phyloP scores from a whole-genome alignment of 192 early-diverging fungal genomes.

The Coemansia biformis region DNA sequence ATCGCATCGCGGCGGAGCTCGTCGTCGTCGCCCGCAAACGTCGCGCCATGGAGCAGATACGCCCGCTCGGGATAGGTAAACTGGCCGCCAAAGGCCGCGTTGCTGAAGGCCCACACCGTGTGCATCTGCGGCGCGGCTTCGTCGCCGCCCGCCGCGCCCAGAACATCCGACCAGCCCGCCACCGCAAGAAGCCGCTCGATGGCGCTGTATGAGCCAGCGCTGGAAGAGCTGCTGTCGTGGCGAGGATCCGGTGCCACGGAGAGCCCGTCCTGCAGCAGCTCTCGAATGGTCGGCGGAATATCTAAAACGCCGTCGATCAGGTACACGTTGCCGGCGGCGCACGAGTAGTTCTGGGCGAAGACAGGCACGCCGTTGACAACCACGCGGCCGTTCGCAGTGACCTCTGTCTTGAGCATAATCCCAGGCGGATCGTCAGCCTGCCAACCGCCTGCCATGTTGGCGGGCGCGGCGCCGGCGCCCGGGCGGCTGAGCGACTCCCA shows the following conservation, averaged over 20 bases:
- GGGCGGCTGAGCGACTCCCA: conserved; percentile 40
- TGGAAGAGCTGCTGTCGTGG: neutral
- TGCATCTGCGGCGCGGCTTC: conserved; percentile 15
- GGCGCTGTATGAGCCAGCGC: conserved; percentile 15
- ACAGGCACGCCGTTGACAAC: conserved; percentile 34
- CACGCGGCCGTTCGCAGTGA: conserved; percentile 9
- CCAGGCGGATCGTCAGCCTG: conserved; percentile 5
- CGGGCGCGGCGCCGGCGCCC: neutral
- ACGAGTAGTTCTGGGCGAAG: conserved; percentile 23
- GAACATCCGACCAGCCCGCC: conserved; percentile 32
- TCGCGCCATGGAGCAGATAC: conserved; percentile 36
- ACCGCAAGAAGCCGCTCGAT: conserved; percentile 27
- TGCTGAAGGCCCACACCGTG: conserved; percentile 46
- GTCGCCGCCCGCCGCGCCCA: conserved; percentile 3
- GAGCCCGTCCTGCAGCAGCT: conserved; percentile 12
- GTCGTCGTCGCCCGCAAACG: conserved; percentile 35
- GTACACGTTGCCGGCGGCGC: conserved; percentile 34
- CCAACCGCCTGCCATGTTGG: neutral
- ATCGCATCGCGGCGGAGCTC: conserved; percentile 13
- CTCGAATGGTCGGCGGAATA: conserved; percentile 35
- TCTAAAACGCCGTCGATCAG: conserved; percentile 34
- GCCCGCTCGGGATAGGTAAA: conserved; percentile 35
- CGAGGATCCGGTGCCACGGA: neutral
- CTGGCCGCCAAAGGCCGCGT: conserved; percentile 25
- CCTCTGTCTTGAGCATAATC: conserved; percentile 38